Percentiles rank a stretch among this genome's conserved stretches.
phyloP scores from a whole-genome alignment of 2,329 filamentous ascomycete genomes.

The Diaporthe sp. region DNA sequence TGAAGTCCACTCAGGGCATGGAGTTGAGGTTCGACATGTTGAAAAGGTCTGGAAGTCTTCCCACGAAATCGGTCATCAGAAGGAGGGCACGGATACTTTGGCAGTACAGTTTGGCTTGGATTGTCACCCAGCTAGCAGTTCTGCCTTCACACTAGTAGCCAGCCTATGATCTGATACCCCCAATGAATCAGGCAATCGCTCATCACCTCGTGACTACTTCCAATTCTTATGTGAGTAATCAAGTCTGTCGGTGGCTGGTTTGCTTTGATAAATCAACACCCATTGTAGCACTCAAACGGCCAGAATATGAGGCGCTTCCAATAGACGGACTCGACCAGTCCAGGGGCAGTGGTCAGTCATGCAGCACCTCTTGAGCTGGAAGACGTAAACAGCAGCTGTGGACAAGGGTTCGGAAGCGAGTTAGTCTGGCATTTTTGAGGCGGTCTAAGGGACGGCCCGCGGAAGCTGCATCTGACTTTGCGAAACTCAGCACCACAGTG shows the following conservation, averaged over 20 bases:
- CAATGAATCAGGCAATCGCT: background rate
- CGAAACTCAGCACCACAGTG: background rate
- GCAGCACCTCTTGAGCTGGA: background rate
- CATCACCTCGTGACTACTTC: fast-evolving
- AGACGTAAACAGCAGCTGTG: background rate
- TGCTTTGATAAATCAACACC: background rate
- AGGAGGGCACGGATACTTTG: background rate
- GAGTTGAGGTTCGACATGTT: background rate
- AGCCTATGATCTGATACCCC: background rate
- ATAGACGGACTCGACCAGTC: too few relatives aligned
- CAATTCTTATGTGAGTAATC: background rate
- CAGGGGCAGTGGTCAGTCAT: background rate
- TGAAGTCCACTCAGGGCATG: background rate
- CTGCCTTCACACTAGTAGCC: too few relatives aligned
- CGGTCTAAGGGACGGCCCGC: too few relatives aligned
- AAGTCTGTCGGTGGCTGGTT: background rate
- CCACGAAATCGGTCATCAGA: background rate
- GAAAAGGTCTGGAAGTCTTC: too few relatives aligned
- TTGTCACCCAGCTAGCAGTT: background rate
- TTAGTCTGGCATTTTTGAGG: too few relatives aligned
- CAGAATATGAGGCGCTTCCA: background rate
- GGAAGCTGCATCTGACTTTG: too few relatives aligned
- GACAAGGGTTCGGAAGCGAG: background rate
- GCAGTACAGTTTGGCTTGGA: background rate
- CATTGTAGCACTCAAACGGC: background rate